Base-by-base conservation (phyloP, 768 basidiomycete genomes). In the Boletus coccyginus region DNA sequence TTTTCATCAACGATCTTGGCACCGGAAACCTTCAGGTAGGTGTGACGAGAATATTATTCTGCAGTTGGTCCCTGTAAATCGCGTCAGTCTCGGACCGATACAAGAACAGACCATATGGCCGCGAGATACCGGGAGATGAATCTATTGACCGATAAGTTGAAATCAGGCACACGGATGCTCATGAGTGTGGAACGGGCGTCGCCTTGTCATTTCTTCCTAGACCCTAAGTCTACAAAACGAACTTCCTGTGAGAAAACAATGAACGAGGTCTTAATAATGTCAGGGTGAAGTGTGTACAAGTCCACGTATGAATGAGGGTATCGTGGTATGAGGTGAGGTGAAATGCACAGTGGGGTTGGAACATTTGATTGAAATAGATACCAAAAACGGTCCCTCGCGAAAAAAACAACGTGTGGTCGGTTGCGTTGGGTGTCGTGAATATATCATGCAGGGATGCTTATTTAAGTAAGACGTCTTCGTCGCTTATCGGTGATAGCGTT, bases 1-100 rank as follows among this genome's bases (percentile, higher is more conserved):
- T 80, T 67, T 49, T 77, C 77, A 63, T 87, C 79, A 56, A 86
- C 79, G 62, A 89, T 73, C 59, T 81, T 82, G 16, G 81, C 82
- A 41, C 85, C 86, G 55, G 77, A 74, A 14, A 86, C 79, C 60
- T 74, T 81, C 48, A 87, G 72, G 55, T 78, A 77, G 29, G 17
- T 17, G 45, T 40, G 36, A 19, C 32, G 44, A 38, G 17, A 27
- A 24, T 16, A 31, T 41, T 27, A 11, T 46, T 24, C n/a, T 8
- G 38, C 24, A 29, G 24, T 17, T 21, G 12, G 21, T 21, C 33
- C 19, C 46, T 52, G 56, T 50, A 56, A 61, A 42, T 45, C 6
- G 24, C 8, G 39, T 32, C n/a, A 17, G 19, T 47, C 27, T 41
- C 53, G 24, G 35, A 32, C 33, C 33, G n/a, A 21, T 12, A 9